Conservation (phyloP, 2,329 filamentous ascomycete species). For the Lasiodiplodia hormozganensis region DNA sequence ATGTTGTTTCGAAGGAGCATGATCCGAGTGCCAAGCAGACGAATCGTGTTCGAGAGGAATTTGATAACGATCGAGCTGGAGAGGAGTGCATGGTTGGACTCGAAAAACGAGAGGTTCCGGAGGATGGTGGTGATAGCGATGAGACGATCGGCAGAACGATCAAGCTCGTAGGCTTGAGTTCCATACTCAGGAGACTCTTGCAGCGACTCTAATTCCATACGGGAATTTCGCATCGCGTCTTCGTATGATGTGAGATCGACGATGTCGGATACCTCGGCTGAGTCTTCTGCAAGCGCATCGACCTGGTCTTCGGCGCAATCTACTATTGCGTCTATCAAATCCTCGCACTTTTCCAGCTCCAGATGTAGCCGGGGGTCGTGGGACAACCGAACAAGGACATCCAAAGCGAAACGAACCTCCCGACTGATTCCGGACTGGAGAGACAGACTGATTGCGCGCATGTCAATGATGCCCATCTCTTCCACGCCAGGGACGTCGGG, state of each 20-base stretch:
- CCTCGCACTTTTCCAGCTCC: conserved; percentile 78
- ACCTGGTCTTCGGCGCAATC: conserved; percentile 92
- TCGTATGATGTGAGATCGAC: conserved; percentile 86
- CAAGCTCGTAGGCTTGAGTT: conserved; percentile 78
- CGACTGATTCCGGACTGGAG: conserved; percentile 88
- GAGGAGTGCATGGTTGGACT: conserved; percentile 76
- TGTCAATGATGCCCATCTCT: conserved; percentile 87
- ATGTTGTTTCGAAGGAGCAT: conserved; percentile 81
- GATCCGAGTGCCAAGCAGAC: conserved; percentile 86
- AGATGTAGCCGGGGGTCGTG: conserved; percentile 69
- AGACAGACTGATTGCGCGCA: conserved; percentile 86
- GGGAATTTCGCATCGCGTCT: conserved; percentile 81
- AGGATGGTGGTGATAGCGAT: conserved; percentile 92
- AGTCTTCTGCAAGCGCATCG: conserved; percentile 82
- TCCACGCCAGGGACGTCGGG: conserved; percentile 76
- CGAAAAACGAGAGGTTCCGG: conserved; percentile 88
- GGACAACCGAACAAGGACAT: conserved; percentile 78
- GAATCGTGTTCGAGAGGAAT: conserved; percentile 82
- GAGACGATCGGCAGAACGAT: conserved; percentile 83
- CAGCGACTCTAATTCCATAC: conserved; percentile 73
- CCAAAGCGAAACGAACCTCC: conserved; percentile 88
- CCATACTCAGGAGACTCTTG: conserved; percentile 78
- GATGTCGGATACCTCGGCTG: conserved; percentile 84
- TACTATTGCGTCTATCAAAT: conserved; percentile 84
- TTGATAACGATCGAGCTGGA: conserved; percentile 80